phyloP scores from a whole-genome alignment of 345 rosid genomes.

The Hirschfeldia incana region DNA sequence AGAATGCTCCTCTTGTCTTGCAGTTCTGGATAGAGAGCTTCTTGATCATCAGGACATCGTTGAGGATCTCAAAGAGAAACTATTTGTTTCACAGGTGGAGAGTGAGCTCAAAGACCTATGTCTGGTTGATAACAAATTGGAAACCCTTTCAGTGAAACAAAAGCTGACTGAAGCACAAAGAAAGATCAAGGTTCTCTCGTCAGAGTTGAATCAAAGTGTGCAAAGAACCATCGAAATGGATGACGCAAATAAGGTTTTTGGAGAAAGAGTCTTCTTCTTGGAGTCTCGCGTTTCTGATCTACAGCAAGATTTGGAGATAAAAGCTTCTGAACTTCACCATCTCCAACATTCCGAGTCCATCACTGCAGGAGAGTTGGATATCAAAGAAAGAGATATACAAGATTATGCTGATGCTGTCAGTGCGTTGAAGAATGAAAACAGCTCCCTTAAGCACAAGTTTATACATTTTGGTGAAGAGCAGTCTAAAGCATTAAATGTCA shows the following conservation, averaged over 20 bases:
- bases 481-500: constrained; percentile 38
- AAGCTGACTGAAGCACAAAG: constrained; percentile 40
- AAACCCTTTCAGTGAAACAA: constrained; percentile 41
- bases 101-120: constrained; percentile 50
- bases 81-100: constrained; percentile 52
- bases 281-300: constrained; percentile 51
- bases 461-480: constrained; percentile 33
- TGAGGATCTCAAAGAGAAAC: constrained; percentile 52
- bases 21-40: constrained; percentile 41
- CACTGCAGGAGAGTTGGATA: constrained; percentile 44
- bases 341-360: constrained; percentile 51
- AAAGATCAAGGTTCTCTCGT: constrained; percentile 40
- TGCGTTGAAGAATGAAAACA: constrained; percentile 49
- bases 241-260: constrained; percentile 40
- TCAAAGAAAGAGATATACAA: constrained; percentile 50
- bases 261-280: constrained; percentile 47
- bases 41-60: constrained; percentile 39
- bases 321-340: constrained; percentile 51
- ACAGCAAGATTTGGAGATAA: constrained; percentile 53
- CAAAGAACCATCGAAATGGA: constrained; percentile 43
- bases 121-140: constrained; percentile 43
- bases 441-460: constrained; percentile 39
- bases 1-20: constrained; percentile 48
- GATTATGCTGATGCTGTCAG: constrained; percentile 36
- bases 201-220: constrained; percentile 38